These are phyloP conservation scores for Nannochloropsis gaditana DNA, from an alignment of 108 stramenopile genomes.

Conservation along the genomic window DNA sequence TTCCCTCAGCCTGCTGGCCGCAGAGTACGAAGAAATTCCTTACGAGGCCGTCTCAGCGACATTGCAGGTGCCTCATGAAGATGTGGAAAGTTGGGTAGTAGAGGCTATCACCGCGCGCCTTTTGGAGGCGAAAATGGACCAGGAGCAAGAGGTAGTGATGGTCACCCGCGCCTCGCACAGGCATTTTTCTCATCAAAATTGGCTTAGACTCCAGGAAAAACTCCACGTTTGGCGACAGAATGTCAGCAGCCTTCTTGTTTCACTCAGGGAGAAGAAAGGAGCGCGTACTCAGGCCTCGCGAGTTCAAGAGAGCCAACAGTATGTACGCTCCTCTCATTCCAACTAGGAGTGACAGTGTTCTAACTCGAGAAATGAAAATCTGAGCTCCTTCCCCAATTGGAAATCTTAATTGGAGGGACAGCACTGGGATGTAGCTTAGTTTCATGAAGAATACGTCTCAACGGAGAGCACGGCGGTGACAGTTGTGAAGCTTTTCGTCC, in stretches of 20 bases:
- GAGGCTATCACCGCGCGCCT: not conserved
- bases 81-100: constrained; percentile 12
- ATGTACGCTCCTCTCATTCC: not conserved
- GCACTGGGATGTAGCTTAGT: too few species aligned
- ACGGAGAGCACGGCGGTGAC: too few species aligned
- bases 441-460: too few species aligned
- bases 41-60: not conserved
- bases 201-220: constrained; percentile 12
- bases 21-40: constrained; percentile 12
- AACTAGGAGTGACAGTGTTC: not conserved
- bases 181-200: not conserved
- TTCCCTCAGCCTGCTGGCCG: not conserved
- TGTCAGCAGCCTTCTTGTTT: constrained; percentile 1
- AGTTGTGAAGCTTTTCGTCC: too few species aligned
- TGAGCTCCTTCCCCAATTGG: too few species aligned
- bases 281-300: not conserved
- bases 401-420: too few species aligned
- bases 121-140: not conserved
- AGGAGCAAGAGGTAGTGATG: constrained; percentile 10
- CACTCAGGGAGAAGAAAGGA: not conserved
- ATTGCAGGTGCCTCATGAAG: not conserved
- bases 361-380: not conserved
- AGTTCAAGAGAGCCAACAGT: not conserved
- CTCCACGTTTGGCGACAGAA: not conserved
- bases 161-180: not conserved